These are phyloP conservation scores for Laguncularia racemosa DNA, from an alignment of 345 rosid species.

Conservation along the genomic window DNA sequence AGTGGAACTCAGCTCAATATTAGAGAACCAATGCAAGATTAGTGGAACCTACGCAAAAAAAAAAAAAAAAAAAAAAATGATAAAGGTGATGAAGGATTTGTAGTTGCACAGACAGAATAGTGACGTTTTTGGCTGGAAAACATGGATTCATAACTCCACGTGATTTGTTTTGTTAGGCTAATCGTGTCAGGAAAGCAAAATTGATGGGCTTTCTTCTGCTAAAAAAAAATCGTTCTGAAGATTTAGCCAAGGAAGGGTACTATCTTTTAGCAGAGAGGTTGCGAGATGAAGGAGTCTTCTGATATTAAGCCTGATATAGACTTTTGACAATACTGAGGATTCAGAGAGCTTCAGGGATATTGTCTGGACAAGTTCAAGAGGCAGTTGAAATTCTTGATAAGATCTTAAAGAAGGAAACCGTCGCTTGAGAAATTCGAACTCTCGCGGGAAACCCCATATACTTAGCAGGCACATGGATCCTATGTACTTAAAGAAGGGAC, in stretches of 20 bases:
- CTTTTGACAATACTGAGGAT: constrained; percentile 1
- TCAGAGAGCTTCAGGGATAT: constrained; percentile 14
- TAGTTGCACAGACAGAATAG: constrained; percentile 85
- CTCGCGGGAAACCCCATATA: no score
- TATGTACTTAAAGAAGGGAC: no score
- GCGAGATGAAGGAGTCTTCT: constrained; percentile 59
- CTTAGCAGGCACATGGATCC: no score
- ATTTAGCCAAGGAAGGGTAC: constrained; percentile 86
- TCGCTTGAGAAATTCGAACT: no score
- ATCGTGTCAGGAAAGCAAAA: constrained; percentile 60
- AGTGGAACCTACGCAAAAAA: constrained; percentile 67
- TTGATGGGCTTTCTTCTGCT: constrained; percentile 13
- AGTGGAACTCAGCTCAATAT: constrained; percentile 65
- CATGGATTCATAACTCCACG: constrained; percentile 97
- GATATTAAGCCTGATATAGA: constrained; percentile 22
- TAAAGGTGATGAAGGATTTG: constrained; percentile 88
- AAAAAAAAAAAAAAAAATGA: no score
- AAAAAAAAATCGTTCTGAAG: constrained; percentile 38
- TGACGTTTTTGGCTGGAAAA: constrained; percentile 97
- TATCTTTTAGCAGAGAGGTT: constrained; percentile 90
- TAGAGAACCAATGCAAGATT: constrained; percentile 57
- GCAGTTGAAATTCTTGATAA: no score
- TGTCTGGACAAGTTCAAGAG: no score
- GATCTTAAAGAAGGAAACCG: no score
- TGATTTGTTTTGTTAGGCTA: constrained; percentile 96